phyloP scores from a whole-genome alignment of 306 rosid genomes.

The Phaseolus lunatus region DNA sequence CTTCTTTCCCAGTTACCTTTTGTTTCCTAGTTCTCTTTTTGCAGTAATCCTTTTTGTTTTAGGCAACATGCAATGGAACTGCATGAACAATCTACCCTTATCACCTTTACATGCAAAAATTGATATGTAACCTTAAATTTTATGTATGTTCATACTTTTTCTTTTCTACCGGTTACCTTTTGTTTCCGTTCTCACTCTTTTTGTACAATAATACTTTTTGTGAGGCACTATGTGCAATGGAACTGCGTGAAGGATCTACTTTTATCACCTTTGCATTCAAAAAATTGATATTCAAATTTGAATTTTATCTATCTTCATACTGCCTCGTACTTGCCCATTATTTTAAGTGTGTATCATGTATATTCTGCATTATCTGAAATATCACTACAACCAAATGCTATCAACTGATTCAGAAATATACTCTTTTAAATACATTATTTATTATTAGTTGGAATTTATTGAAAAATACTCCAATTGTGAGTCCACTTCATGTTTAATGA shows the following conservation, averaged over 20 bases:
- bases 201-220: neutral
- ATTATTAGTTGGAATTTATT: too few relatives aligned
- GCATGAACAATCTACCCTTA: too few relatives aligned
- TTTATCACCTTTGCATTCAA: constrained; percentile 3
- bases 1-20: too few relatives aligned
- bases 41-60: too few relatives aligned
- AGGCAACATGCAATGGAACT: too few relatives aligned
- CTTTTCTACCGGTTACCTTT: constrained; percentile 14
- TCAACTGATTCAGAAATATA: too few relatives aligned
- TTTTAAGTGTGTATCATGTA: neutral
- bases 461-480: too few relatives aligned
- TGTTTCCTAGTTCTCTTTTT: too few relatives aligned
- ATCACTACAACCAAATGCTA: constrained; percentile 5
- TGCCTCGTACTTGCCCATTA: constrained; percentile 5
- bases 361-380: constrained; percentile 8
- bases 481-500: too few relatives aligned
- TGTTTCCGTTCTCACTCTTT: constrained; percentile 20
- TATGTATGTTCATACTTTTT: neutral
- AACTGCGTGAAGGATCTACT: constrained; percentile 5
- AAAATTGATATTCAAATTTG: neutral
- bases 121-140: too few relatives aligned
- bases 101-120: too few relatives aligned
- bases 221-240: neutral
- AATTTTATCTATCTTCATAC: neutral
- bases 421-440: too few relatives aligned